Evolutionary conservation across 768 basidiomycete species (phyloP), one percentile per base, ranked within the genome.

Genomic region (Sporobolomyces pararoseus): DNA sequence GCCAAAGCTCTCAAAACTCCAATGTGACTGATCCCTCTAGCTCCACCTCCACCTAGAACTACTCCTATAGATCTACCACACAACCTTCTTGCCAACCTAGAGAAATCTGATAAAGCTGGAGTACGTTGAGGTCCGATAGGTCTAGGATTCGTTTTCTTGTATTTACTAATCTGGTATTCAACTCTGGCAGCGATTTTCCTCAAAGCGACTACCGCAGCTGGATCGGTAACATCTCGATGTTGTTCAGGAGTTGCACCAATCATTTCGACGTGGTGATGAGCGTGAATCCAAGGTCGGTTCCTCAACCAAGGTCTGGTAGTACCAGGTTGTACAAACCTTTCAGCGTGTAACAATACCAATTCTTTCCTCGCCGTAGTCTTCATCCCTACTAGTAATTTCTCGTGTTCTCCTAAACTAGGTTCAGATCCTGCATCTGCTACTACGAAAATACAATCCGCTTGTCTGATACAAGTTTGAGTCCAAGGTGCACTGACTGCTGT

Each of bases 281-380:
- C 91, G 78, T 96, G 91, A 2, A 94, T 84, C 94, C 95, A 98
- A 25, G 93, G 89, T 53, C 96, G 91, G 76, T 85, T 89, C 84
- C 92, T 91, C 60, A 99, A 83, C 95, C 96, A 99, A 79, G 90
- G 89, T 49, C 95, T 85, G 44, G 96, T 99, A 13, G 90, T 93
- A 4, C 95, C 95, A 5, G 93, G 88, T 13, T 84, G 81, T 5
- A 98, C 90, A 27, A 87, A 87, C 46, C 93, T 87, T 77, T 96
- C 91, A 3, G 93, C 88, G 76, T 99, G 96, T 14, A 99, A 83
- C 7, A 99, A 83, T 7, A 99, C 88, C 32, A 99, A 85, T 78
- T 99, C 96, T 80, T 98, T 98, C 63, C 96, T 83, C n/a, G 95
- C 96, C 0, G 95, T 98, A 0, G 95, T 97, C 82, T 98, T 98